A percentile compares a stretch with the other conserved stretches of the same genome.
phyloP scores from a whole-genome alignment of 345 rosid species.

The Clausena lansium region DNA sequence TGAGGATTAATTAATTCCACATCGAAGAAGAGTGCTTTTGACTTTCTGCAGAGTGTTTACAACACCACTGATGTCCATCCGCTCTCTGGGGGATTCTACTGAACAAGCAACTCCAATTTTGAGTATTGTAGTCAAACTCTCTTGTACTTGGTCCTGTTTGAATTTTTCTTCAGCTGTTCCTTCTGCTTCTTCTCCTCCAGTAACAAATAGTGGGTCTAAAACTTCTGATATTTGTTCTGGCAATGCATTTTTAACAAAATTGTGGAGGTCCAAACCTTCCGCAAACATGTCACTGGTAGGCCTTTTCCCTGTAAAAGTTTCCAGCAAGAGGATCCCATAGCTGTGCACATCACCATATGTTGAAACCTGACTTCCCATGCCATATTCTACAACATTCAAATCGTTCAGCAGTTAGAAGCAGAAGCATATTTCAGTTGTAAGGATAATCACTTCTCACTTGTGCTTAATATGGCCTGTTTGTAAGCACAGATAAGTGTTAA shows the following conservation, averaged over 20 bases:
- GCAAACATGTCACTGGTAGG: conserved; percentile 30
- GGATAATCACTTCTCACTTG: background rate
- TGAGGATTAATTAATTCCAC: background rate
- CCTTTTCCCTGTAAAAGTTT: conserved; percentile 31
- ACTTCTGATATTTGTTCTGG: conserved; percentile 20
- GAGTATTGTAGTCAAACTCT: conserved; percentile 19
- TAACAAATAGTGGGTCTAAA: conserved; percentile 10
- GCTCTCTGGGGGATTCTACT: background rate
- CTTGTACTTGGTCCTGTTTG: background rate
- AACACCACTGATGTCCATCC: conserved; percentile 14
- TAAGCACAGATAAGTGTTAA: background rate
- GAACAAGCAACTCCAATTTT: conserved; percentile 24
- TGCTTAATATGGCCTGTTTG: background rate
- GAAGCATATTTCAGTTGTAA: background rate
- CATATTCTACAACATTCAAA: conserved; percentile 23
- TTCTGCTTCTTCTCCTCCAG: background rate
- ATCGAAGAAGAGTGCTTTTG: conserved; percentile 11
- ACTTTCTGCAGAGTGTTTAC: conserved; percentile 14
- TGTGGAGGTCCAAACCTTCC: conserved; percentile 29
- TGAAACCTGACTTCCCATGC: conserved; percentile 23
- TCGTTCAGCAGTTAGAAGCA: background rate
- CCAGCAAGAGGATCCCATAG: conserved; percentile 38
- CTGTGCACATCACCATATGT: conserved; percentile 38
- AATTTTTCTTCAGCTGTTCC: background rate
- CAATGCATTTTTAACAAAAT: conserved; percentile 17